Base-by-base conservation (phyloP, 2,329 filamentous ascomycete genomes). In the Hymenoscyphus fraxineus region DNA sequence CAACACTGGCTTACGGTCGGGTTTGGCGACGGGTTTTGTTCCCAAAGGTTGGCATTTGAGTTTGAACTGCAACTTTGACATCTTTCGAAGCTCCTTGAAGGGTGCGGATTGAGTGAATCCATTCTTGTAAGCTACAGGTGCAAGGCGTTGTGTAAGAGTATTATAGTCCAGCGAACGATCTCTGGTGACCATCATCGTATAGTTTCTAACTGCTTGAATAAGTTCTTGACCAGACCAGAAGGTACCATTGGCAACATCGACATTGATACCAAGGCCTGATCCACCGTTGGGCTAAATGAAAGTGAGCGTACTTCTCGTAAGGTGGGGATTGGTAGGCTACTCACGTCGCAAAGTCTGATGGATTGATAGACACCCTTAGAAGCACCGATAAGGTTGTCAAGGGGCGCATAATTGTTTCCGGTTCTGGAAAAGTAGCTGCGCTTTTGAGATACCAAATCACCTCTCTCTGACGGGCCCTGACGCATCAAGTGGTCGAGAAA, bases 401-500 rank as follows among this genome's bases (percentile, higher is more conserved):
- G 82, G 3, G 81, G 77, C 6, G 75, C 55, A 73, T 66, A 67
- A 3, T 51, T 63, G 16, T 60, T 63, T 7, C 73, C 72, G 6
- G 35, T 35, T 51, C 65, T 65, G 44, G 67, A 77, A 77, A 96
- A 98, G 74, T 97, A 96, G 7, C 88, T 92, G 13, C 93, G 87
- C 76, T 92, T 94, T 76, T 97, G 90, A 0, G 86, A 78, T 0
- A 88, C 81, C 71, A 51, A 22, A 5, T 51, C 44, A 22, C 92
- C 86, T 1, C 81, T 78, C 71, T 86, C 79, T 0, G 88, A 88
- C 0, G 95, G 92, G n/a, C 80, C 82, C 76, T 96, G 87, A 4
- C 95, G 91, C 63, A 99, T 81, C 7, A 94, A 80, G 73, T 99
- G 95, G 68, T 99, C 95, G 4, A 97, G 80, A 73, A 97, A 97